These are phyloP conservation scores for Cladosporium sp. DNA, from an alignment of 2,329 filamentous ascomycete species.

Conservation along the genomic window DNA sequence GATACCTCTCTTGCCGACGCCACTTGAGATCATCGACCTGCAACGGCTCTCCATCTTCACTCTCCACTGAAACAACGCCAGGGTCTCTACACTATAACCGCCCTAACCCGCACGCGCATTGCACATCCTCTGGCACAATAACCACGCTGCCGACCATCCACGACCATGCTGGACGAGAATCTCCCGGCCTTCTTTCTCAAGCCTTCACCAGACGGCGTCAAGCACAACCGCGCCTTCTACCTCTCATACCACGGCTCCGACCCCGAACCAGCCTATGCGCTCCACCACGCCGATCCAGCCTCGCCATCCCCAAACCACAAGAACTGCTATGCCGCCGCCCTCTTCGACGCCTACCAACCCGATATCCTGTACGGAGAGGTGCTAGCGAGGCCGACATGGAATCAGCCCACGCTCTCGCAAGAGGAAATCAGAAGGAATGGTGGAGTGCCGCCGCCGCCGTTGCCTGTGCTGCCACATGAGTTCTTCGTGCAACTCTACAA, in stretches of 20 bases:
- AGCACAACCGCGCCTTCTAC: constrained; percentile 56
- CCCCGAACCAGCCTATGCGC: constrained; percentile 74
- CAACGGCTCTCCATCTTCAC: constrained; percentile 10
- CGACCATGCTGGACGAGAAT: constrained; percentile 83
- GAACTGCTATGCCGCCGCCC: constrained; percentile 82
- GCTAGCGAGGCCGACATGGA: constrained; percentile 79
- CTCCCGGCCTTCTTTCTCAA: constrained; percentile 72
- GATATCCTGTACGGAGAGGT: constrained; percentile 88
- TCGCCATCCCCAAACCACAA: constrained; percentile 62
- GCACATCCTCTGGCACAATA: constrained; percentile 1
- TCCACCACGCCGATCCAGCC: constrained; percentile 70
- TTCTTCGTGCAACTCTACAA: constrained; percentile 93
- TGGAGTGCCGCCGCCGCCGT: constrained; percentile 63
- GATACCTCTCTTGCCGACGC: neutral
- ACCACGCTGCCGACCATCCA: neutral
- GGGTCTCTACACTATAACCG: neutral
- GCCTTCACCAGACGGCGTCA: constrained; percentile 49
- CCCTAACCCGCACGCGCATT: constrained; percentile 1
- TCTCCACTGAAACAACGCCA: constrained; percentile 8
- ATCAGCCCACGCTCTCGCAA: constrained; percentile 75
- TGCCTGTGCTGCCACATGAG: constrained; percentile 71
- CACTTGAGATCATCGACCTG: neutral
- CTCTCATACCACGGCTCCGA: constrained; percentile 76
- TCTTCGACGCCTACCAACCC: constrained; percentile 78
- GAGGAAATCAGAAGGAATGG: constrained; percentile 74